These are phyloP conservation scores for Halophytophthora batemanensis DNA, from an alignment of 352 stramenopile genomes.

Conservation along the genomic window DNA sequence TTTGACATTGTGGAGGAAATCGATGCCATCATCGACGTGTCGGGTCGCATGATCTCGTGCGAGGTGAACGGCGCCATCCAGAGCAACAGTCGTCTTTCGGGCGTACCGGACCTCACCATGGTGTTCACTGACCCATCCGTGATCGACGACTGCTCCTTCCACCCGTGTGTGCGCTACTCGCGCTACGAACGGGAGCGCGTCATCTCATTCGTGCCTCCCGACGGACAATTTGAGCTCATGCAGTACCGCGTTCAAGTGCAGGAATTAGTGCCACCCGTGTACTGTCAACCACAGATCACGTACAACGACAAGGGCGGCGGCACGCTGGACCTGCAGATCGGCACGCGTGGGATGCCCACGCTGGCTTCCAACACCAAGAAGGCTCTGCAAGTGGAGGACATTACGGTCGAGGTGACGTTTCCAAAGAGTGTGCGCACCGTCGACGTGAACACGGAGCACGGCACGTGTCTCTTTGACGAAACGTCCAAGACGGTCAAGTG, in stretches of 20 bases:
- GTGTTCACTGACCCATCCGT: constrained; percentile 95
- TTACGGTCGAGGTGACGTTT: constrained; percentile 95
- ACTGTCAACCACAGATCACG: constrained; percentile 85
- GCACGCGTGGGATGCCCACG: constrained; percentile 70
- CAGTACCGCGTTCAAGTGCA: constrained; percentile 85
- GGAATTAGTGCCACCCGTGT: constrained; percentile 82
- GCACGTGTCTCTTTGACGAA: constrained; percentile 95
- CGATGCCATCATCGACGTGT: constrained; percentile 94
- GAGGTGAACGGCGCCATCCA: constrained; percentile 96
- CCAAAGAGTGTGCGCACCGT: constrained; percentile 94
- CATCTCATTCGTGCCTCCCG: constrained; percentile 97
- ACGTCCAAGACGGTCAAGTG: constrained; percentile 93
- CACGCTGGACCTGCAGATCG: constrained; percentile 71
- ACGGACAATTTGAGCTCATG: constrained; percentile 96
- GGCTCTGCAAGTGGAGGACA: constrained; percentile 83
- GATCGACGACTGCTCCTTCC: constrained; percentile 98
- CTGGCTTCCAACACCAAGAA: constrained; percentile 81
- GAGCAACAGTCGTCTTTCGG: constrained; percentile 93
- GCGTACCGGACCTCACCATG: constrained; percentile 96
- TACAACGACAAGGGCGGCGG: constrained; percentile 76
- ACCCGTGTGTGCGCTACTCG: constrained; percentile 97
- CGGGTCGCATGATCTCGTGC: constrained; percentile 89
- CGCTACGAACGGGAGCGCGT: constrained; percentile 95
- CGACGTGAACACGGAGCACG: constrained; percentile 91
- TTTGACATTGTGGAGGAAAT: constrained; percentile 98